Evolutionary conservation across 257 asterid genomes (phyloP), one percentile per base, ranked within the genome.

Genomic region (Jasminum sambac): DNA sequence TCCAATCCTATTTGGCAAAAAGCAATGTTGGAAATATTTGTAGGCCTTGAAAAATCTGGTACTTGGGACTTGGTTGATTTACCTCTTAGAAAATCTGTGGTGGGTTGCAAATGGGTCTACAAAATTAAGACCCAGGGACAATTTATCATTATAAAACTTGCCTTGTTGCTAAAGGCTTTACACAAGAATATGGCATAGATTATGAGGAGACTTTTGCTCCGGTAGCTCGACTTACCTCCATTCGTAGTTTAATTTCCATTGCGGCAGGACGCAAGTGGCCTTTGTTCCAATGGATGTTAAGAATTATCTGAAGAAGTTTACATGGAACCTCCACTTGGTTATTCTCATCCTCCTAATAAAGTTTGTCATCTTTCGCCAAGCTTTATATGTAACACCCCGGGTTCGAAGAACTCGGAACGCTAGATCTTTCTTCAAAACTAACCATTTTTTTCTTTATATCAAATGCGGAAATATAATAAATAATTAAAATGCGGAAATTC

Each of bases 21-120:
- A 43, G n/a, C 50, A 43, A 43, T 43, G 0, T 5, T 2, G 11
- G 50, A 43, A 5, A n/a, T 10, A 43, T 10, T 43, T 3, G 16
- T 10, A n/a, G 50, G 16, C 10, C 52, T 44, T 0, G 19, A 44
- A 44, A 44, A 44, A 6, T 7, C 52, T 44, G 0, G 5, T 11
- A 44, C 6, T 2, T 44, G 19, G 52, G 17, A 44, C 5, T 11
- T 44, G 14, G 52, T 44, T 5, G 52, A 44, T 11, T 11, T 44
- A 44, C 52, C 52, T 7, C 10, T 11, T 1, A 17, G 19, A 2
- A 14, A 44, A 44, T 11, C 10, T 44, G 6, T 11, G 10, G 2
- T 14, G 19, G 52, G 52, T 7, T 61, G 66, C 42, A 24, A 61
- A 24, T 61, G 66, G 66, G 66, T 61, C n/a, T 26, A 61, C 34